Conservation (phyloP, 148 eudicot genomes). For the Talinum fruticosum region DNA sequence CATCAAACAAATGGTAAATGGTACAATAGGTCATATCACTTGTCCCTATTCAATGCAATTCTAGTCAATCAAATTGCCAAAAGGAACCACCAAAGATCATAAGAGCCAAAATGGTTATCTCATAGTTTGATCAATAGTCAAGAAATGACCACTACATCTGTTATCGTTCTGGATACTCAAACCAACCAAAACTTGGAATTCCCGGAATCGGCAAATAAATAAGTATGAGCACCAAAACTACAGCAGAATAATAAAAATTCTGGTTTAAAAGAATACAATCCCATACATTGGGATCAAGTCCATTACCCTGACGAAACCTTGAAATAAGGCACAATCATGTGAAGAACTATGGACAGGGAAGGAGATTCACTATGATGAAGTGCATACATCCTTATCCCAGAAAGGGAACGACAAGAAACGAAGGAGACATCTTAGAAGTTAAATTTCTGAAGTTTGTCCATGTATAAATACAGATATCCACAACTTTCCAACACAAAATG, state of each 20-base stretch:
- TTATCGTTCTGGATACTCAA: not conserved
- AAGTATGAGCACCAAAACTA: not conserved
- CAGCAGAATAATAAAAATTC: not conserved
- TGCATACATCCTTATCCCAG: not conserved
- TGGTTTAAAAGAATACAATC: not conserved
- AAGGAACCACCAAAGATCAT: not conserved
- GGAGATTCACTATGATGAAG: too few species aligned
- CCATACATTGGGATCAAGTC: not conserved
- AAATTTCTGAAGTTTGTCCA: too few species aligned
- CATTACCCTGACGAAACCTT: not conserved
- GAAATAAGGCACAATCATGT: not conserved
- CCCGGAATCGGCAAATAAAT: not conserved
- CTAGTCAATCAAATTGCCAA: not conserved
- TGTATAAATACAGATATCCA: not conserved
- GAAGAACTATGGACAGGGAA: not conserved
- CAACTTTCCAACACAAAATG: not conserved
- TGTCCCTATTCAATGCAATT: not conserved
- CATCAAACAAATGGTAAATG: not conserved
- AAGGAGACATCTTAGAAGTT: too few species aligned
- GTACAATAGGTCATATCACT: not conserved
- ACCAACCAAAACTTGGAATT: not conserved
- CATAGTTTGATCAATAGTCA: too few species aligned
- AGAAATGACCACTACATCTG: too few species aligned
- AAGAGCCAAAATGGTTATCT: not conserved
- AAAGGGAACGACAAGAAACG: not conserved